Base-by-base conservation (phyloP, 371 early-diverging fungal species). In the Circinella minor region DNA sequence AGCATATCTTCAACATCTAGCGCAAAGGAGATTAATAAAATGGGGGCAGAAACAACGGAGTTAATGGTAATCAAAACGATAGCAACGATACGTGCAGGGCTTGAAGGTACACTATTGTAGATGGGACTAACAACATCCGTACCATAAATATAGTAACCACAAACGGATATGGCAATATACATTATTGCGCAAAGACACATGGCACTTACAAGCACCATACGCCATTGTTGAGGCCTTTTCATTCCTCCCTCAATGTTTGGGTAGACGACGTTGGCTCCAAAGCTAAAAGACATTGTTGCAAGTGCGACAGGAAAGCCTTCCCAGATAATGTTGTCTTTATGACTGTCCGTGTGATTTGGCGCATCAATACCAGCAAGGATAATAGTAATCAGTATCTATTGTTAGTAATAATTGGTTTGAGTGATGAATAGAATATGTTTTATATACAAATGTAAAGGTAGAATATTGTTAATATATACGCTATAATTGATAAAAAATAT, bases 201-300 rank as follows among this genome's bases (percentile, higher is more conserved):
- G 36, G 94, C 92, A 51, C 78, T 79, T 10, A 83, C 73, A 38
- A 94, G 75, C 9, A 93, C 90, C 73, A 79, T 85, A 74, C 87
- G 82, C 90, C 94, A 96, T 15, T 86, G 71, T 67, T 84, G 79
- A 65, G 94, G 95, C n/a, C 86, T 72, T 67, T 84, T 82, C 95
- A 96, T 94, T 20, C 93, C 90, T 38, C 87, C 86, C 75, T 94
- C 94, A n/a, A 95, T 89, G 71, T 93, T 91, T 14, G 95, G 93
- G 61, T 91, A 94, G 61, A 93, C 87, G 20, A 91, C 88, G 70
- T 93, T 94, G 55, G 93, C 94, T 66, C 94, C 93, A 68, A 90
- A 94, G 71, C 88, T 86, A 72, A 93, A 92, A 59, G 90, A 91
- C 47, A 94, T 90, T 7, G 90, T 89, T 43, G 86, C 84, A 4